Base-by-base conservation (phyloP, 495 filamentous ascomycete species). In the Talaromyces liani region DNA sequence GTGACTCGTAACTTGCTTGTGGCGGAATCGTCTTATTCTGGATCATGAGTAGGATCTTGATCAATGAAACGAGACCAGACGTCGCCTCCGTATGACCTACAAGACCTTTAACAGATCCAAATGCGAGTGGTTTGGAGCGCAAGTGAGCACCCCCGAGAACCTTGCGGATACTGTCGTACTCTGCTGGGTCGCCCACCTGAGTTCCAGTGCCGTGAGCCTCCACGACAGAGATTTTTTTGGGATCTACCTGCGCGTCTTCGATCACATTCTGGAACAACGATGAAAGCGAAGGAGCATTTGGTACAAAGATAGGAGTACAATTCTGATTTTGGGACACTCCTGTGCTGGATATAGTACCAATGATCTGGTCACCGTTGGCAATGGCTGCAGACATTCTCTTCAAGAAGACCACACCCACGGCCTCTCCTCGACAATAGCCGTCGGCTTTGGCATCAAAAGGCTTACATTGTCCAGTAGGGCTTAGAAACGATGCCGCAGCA, bases 181-280 rank as follows among this genome's bases (percentile, higher is more conserved):
- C 89, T 0, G 82, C 85, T 0, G 82, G 83, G 68, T 92, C 89
- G 6, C 89, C 89, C 12, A 85, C 87, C 62, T 85, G 83, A 0
- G 89, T 91, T 0, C 89, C 89, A 3, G 89, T 92, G 6, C 89
- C 89, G 68, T 92, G 90, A 69, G 88, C 89, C 68, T 93, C 90
- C 5, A 93, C 85, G 33, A 91, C 84, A 58, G 83, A 82, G 45
- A 92, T 79, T 58, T 91, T 82, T 4, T 75, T 73, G 1, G 89
- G 84, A 55, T 84, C 77, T 6, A 91, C 75, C 14, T 80, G 77
- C 1, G 88, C 83, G 14, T 83, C 70, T 7, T 79, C 69, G 3
- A 87, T 74, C 5, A 91, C 85, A 6, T 81, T 70, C 1, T 68
- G 64, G 61, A 85, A 91, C 0, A 91, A 70, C 0, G 75, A 64